Base-by-base conservation (phyloP, 768 basidiomycete species). In the Tubosaeta brunneosetosa region DNA sequence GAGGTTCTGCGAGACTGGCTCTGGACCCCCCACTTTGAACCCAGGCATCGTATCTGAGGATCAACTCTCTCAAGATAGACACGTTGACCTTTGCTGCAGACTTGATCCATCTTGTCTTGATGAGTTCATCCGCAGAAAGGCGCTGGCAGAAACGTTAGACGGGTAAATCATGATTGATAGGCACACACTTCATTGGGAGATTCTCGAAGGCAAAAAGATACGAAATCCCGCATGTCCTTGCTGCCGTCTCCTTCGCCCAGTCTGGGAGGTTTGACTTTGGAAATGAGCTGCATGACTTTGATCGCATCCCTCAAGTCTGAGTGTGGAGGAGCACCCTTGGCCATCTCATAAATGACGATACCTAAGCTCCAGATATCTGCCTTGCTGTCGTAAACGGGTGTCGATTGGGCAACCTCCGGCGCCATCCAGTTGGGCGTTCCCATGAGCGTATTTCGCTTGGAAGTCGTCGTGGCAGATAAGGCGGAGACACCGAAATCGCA, bases 361-460 rank as follows among this genome's bases (percentile, higher is more conserved):
- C 97, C 97, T 52, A 99, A 72, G 63, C 91, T 94, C 97, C 97
- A 98, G 40, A 99, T 92, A 64, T 99, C 97, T 3, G 95, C 97
- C 67, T 97, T 98, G 48, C 90, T 88, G 64, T 99, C 95, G 69
- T 99, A 98, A 40, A 85, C 78, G n/a, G 91, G 83, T 11, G 89
- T 85, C 10, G 80, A 78, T 58, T 92, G 89, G 14, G 95, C 91
- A 3, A 98, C 93, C 70, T 99, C 97, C 0, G 97, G 97, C 0
- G 97, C 97, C 97, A 99, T 99, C 95, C 95, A 98, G 66, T 97
- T 92, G 0, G 94, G 95, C 2, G 97, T 98, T 2, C 97, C 97
- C 55, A 94, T 92, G 63, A 98, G 82, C 0, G 97, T 99, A 48
- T 94, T 93, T 22, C 97, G 84, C 69, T 98, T 98, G 68, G 91